These are phyloP conservation scores for Epichloe elymi DNA, from an alignment of 2,329 filamentous ascomycete species.

Conservation along the genomic window DNA sequence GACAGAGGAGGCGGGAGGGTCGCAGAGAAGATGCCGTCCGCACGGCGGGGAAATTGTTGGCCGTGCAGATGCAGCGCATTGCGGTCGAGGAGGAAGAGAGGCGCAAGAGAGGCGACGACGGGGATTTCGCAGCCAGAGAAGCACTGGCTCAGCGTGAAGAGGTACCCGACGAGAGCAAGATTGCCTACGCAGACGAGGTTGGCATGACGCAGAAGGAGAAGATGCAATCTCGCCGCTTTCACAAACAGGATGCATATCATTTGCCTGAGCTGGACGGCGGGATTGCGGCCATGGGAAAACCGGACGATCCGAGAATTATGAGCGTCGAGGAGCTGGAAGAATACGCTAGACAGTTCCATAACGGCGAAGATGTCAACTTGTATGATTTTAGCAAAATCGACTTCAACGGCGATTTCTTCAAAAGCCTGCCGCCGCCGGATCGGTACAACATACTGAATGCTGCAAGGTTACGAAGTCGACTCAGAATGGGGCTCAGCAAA, in stretches of 20 bases:
- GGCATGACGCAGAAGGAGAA: constrained; percentile 70
- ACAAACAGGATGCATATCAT: constrained; percentile 90
- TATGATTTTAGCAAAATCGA: constrained; percentile 99
- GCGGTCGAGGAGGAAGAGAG: constrained; percentile 74
- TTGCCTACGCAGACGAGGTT: constrained; percentile 86
- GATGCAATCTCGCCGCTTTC: constrained; percentile 61
- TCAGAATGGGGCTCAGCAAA: constrained; percentile 93
- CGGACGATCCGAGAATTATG: constrained; percentile 93
- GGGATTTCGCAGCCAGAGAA: constrained; percentile 25
- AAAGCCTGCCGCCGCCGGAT: constrained; percentile 76
- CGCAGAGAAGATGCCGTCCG: constrained; percentile 82
- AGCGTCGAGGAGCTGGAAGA: constrained; percentile 85
- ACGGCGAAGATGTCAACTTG: constrained; percentile 77
- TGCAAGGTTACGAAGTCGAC: constrained; percentile 69
- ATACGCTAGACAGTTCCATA: constrained; percentile 84
- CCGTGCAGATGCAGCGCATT: constrained; percentile 82
- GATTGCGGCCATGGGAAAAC: constrained; percentile 74
- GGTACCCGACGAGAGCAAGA: constrained; percentile 51
- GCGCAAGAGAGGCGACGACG: constrained; percentile 36
- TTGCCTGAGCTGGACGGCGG: constrained; percentile 72
- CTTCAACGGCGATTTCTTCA: constrained; percentile 91
- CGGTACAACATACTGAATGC: constrained; percentile 97
- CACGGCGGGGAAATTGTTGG: constrained; percentile 82
- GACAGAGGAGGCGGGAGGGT: constrained; percentile 73
- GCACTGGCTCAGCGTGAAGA: constrained; percentile 45